Evolutionary conservation across 164 flowering plant genomes (phyloP), one percentile per base, ranked within the genome.

Genomic region (Berberis thunbergii): DNA sequence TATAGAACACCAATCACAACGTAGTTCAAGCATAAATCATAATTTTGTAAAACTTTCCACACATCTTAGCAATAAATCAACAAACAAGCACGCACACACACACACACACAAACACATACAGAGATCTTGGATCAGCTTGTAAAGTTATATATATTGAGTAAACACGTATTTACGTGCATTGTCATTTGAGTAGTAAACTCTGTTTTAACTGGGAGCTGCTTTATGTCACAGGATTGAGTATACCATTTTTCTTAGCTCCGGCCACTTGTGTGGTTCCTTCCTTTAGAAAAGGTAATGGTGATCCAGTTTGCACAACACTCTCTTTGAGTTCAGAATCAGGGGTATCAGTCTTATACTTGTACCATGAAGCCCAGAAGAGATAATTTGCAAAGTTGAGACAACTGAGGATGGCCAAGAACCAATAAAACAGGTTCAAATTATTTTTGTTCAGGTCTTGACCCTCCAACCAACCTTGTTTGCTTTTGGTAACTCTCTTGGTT

Each of bases 361-460:
- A 87, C 86, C 93, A 83, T 1, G 72, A 64, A 0, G 86, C 84
- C 80, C 84, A 83, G 41, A 67, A 79, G 1, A 83, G 71, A 60
- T 85, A 87, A 60, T 75, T 78, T 0, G 63, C 61, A 62, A 87
- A 83, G 70, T 87, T 87, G 43, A 87, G 59, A 48, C 43, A 65
- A 62, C 94, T 81, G 42, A 85, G 76, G 40, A 82, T 70, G 26
- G 89, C 83, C 65, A 87, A 62, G 69, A 87, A 85, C 86, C 87
- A 87, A 49, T 83, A 87, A 61, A 87, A 87, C 1, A 80, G 75
- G 59, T 87, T 42, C 73, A 85, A 59, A 43, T 82, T 69, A 67
- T 73, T 82, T 8, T 58, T 10, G 73, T 87, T 76, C 62, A 87
- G 43, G 66, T 79, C 72, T 38, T 39, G 7, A 8, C 90, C 88